Evolutionary conservation across 345 rosid species (phyloP).

Genomic region (Populus davidiana): DNA sequence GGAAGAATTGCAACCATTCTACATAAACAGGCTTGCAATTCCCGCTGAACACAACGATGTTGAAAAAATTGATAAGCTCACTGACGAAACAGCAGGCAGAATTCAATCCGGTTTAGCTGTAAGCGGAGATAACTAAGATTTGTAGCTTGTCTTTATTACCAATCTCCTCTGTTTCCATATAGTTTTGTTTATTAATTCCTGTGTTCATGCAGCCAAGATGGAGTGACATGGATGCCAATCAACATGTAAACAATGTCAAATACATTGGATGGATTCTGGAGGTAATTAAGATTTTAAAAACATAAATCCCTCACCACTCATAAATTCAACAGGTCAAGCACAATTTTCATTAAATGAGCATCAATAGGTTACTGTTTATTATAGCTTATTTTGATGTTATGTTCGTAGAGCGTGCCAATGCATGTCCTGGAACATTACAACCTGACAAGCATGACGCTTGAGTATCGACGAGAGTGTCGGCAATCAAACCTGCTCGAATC

Average conservation of each 20-base stretch:
- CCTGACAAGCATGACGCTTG: constrained; percentile 23
- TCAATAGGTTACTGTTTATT: not conserved
- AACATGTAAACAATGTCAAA: constrained; percentile 25
- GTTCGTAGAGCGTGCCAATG: constrained; percentile 18
- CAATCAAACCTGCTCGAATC: constrained; percentile 23
- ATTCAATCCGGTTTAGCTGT: constrained; percentile 20
- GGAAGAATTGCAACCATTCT: constrained; percentile 20
- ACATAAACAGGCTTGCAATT: constrained; percentile 16
- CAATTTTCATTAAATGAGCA: not conserved
- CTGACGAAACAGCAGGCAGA: constrained; percentile 17
- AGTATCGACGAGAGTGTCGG: constrained; percentile 23
- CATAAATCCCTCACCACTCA: not conserved
- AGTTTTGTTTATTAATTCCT: not conserved
- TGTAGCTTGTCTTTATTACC: too few species aligned
- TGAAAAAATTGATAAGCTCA: constrained; percentile 19
- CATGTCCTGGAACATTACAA: constrained; percentile 22
- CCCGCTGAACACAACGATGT: constrained; percentile 6
- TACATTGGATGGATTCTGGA: constrained; percentile 30
- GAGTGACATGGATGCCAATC: constrained; percentile 32
- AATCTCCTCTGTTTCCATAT: not conserved
- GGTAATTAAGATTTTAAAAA: not conserved
- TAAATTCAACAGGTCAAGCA: not conserved
- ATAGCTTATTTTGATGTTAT: not conserved
- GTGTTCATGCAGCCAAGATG: constrained; percentile 20
- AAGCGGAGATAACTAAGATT: not conserved